Evolutionary conservation across 169 alveolate species (phyloP), one percentile per base, ranked within the genome.

Genomic region (Plasmodium coatneyi): DNA sequence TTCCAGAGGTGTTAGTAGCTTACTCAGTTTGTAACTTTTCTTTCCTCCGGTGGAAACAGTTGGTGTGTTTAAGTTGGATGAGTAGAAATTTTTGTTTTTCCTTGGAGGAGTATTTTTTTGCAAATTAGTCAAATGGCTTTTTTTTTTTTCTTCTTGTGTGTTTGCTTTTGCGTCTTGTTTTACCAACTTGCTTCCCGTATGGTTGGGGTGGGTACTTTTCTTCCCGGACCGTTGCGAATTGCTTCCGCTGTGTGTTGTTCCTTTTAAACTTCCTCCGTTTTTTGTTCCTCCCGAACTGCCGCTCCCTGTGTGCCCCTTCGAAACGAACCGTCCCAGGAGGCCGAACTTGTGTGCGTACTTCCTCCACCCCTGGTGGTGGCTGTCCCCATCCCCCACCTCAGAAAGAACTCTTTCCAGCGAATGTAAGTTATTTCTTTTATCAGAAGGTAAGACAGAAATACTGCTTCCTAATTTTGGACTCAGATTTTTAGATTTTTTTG

Each of bases 21-120:
- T 86, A 52, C 86, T 76, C 30, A 74, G 39, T 34, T 86, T 86
- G 66, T 74, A 76, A 76, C 66, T 86, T 41, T 74, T 86, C 80
- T 54, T 86, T 19, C 66, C 80, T 74, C 28, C 76, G 30, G 19
- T 66, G 76, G 36, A 1, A 28, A 22, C 41, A 22, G 60, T 49
- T 49, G 83, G 39, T 34, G 28, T 81, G 30, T 41, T 86, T 25
- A 74, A 54, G 54, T 74, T 71, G 36, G 56, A 9, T 66, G 78
- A 76, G 52, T 82, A 41, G 66, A 12, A 34, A 30, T 12, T 19
- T 74, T 70, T 86, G 19, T 74, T 86, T 76, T 76, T 86, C 52
- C 54, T 82, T 49, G 34, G 41, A 56, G 60, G 91, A 36, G 34
- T 66, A 82, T 82, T 82, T 32, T 60, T 82, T 82, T 56, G 41